Base-by-base conservation (phyloP, 495 filamentous ascomycete genomes). In the Viridothelium virens region DNA sequence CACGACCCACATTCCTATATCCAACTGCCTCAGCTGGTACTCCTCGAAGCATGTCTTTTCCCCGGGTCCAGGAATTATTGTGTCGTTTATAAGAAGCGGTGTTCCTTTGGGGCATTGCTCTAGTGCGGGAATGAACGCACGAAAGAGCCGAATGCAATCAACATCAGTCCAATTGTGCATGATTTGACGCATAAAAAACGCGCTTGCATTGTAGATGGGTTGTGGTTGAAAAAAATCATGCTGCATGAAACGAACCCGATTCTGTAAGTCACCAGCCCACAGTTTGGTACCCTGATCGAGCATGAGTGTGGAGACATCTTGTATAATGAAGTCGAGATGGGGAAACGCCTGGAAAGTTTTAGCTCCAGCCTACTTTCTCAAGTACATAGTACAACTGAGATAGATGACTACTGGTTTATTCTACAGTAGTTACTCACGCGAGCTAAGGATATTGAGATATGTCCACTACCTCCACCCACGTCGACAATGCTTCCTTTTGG, bases 91-190 rank as follows among this genome's bases (percentile, higher is more conserved):
- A 12, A 44, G 39, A 44, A 44, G 39, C 39, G 39, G 39, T 44
- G 39, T 44, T 44, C 39, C 39, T 53, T 76, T 50, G 2, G 70
- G 61, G 2, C 56, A 62, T 7, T 77, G 75, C 69, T 83, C 85
- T 37, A 87, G 74, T 0, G 82, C 82, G 2, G 84, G 84, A 47
- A 85, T 78, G 36, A 86, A 69, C 63, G 76, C 77, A 64, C 72
- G 69, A 31, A 87, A 76, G 62, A 86, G 80, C 65, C 79, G 75
- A 18, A 82, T 66, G 1, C 81, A 80, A 69, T 86, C 85, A 37
- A 81, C 82, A 37, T 84, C 82, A 33, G 81, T 80, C 75, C 85
- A 67, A 25, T 64, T 64, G 61, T 67, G 66, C 25, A 67, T 33
- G 39, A 67, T 67, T 41, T 46, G 38, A 16, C 78, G 73, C 0